Conservation (phyloP, 78 protist genomes). For the Monocercomonoides exilis region DNA sequence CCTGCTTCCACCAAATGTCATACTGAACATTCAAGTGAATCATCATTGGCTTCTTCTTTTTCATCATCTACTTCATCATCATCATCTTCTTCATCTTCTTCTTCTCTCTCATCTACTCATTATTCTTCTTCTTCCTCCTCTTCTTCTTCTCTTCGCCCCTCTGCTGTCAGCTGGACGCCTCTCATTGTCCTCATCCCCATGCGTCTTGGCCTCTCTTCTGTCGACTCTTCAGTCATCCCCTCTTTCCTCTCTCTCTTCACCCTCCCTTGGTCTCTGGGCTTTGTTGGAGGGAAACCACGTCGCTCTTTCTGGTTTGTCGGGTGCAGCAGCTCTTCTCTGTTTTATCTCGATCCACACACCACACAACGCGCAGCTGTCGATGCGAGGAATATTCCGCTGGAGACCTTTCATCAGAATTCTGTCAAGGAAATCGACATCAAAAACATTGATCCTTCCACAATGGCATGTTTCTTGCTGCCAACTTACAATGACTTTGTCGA, state of each 20-base stretch:
- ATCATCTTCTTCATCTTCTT: too few species aligned
- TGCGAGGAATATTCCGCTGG: not conserved
- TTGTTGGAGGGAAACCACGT: not conserved
- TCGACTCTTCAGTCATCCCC: not conserved
- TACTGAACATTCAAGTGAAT: too few species aligned
- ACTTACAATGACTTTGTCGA: not conserved
- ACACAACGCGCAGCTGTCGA: not conserved
- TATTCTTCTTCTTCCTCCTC: too few species aligned
- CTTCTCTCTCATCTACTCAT: too few species aligned
- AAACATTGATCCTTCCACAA: not conserved
- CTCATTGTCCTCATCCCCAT: not conserved
- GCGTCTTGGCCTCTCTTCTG: not conserved
- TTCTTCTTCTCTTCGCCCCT: too few species aligned
- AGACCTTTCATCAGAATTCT: not conserved
- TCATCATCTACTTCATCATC: too few species aligned
- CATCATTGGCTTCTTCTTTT: too few species aligned
- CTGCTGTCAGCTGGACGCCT: not conserved
- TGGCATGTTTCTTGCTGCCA: not conserved
- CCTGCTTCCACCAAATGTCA: too few species aligned
- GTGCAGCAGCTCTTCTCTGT: not conserved
- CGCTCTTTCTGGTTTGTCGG: not conserved
- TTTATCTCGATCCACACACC: conserved; percentile 2
- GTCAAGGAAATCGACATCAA: not conserved
- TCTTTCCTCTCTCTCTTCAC: not conserved
- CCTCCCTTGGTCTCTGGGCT: not conserved